These are phyloP conservation scores for Paxillus involutus DNA, from an alignment of 768 basidiomycete species.

Conservation along the genomic window DNA sequence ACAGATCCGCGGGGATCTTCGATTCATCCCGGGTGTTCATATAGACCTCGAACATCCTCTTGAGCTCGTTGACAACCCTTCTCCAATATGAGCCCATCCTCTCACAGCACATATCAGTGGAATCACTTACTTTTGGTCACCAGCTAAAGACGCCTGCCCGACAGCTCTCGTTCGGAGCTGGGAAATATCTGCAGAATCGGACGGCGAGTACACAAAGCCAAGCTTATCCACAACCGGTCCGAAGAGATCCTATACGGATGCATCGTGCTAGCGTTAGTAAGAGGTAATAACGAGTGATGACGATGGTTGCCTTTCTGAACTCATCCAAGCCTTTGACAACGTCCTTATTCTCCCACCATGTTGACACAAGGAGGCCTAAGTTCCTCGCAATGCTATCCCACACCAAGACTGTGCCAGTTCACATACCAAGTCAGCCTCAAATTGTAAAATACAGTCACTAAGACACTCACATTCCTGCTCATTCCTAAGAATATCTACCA, in stretches of 20 bases:
- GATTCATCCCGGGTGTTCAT: constrained; percentile 73
- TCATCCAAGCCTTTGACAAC: constrained; percentile 54
- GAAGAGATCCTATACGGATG: constrained; percentile 52
- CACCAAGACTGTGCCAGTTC: constrained; percentile 61
- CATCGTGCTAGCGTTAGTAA: not conserved
- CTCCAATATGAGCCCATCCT: not conserved
- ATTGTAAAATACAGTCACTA: not conserved
- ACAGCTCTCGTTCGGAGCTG: constrained; percentile 79
- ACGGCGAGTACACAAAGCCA: constrained; percentile 70
- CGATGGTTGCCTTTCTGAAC: constrained; percentile 53
- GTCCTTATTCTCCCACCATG: constrained; percentile 83
- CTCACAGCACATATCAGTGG: not conserved
- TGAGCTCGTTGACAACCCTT: constrained; percentile 76
- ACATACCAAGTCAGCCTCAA: not conserved
- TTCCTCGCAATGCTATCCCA: constrained; percentile 70
- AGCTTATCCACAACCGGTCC: constrained; percentile 75
- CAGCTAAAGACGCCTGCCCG: constrained; percentile 47
- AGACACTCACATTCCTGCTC: constrained; percentile 73
- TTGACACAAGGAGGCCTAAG: constrained; percentile 51
- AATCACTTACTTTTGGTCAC: constrained; percentile 38
- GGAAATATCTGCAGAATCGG: constrained; percentile 66
- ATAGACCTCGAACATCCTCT: constrained; percentile 68
- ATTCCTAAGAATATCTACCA: constrained; percentile 64
- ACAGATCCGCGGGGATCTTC: constrained; percentile 78
- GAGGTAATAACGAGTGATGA: not conserved